phyloP scores from a whole-genome alignment of 2,329 filamentous ascomycete species.

The Fusarium proliferatum region DNA sequence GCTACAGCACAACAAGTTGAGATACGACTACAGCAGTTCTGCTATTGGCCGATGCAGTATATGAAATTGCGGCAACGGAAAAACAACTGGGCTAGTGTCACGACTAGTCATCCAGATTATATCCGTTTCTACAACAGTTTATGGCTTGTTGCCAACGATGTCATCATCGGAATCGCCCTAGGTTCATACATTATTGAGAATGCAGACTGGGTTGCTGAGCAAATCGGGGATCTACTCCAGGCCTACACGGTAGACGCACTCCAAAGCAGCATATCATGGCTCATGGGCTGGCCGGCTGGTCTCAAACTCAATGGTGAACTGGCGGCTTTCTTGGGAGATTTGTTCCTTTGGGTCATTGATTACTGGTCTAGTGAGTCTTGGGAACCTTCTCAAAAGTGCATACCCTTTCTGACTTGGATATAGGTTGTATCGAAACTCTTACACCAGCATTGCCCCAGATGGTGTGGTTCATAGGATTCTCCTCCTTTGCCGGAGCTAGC shows the following conservation, averaged over 20 bases:
- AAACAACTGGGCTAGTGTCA: slow-evolving; percentile 94
- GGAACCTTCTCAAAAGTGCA: neutral
- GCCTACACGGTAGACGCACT: slow-evolving; percentile 90
- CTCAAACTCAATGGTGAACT: slow-evolving; percentile 95
- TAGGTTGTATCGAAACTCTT: slow-evolving; percentile 80
- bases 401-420: slow-evolving; percentile 37
- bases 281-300: slow-evolving; percentile 95
- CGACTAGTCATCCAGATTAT: slow-evolving; percentile 94
- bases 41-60: slow-evolving; percentile 98
- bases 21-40: slow-evolving; percentile 96
- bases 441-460: slow-evolving; percentile 85
- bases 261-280: slow-evolving; percentile 89
- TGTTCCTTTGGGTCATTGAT: slow-evolving; percentile 98
- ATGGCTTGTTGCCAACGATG: slow-evolving; percentile 98
- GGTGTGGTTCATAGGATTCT: slow-evolving; percentile 93
- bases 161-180: slow-evolving; percentile 96
- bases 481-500: slow-evolving; percentile 93
- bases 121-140: slow-evolving; percentile 99
- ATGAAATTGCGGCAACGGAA: slow-evolving; percentile 89
- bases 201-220: slow-evolving; percentile 81
- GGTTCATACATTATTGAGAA: slow-evolving; percentile 99
- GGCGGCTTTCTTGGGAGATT: slow-evolving; percentile 90
- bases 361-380: slow-evolving; percentile 84
- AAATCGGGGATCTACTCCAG: slow-evolving; percentile 79
- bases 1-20: slow-evolving; percentile 98